Base-by-base conservation (phyloP, 345 rosid species). In the Anacardium occidentale region DNA sequence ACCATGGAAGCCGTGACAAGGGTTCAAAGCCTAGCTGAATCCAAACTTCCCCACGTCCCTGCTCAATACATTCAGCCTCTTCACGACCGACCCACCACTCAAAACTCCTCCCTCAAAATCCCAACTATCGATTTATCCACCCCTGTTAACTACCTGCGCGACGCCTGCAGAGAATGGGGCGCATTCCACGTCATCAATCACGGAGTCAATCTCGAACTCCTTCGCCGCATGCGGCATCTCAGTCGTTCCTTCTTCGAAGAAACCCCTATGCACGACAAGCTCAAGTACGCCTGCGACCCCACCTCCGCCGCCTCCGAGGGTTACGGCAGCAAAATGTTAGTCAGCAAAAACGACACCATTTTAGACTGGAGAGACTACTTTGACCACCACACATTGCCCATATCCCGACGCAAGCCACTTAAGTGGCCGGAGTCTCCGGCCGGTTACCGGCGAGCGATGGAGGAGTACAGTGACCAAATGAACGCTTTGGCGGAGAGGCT, bases 291-390 rank as follows among this genome's bases (percentile, higher is more conserved):
- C 7, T 91, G 97, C 61, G 88, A 85, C 32, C 81, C 91, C 15
- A 80, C 47, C 70, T 84, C 87, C 50, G 76, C 92, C 15, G 97
- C 97, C 13, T 84, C 97, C 5, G 85, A 94, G 65, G 98, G 98
- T 0, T 94, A 91, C 11, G 96, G 97, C 0, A 90, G 92, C 74
- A 86, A 87, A 34, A 88, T 91, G 98, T 85, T 94, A 40, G 77
- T 79, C 0, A 62, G 79, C 26, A 32, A 82, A 12, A 69, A 69
- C 17, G 85, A 81, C 66, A 77, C 72, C 44, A 88, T 90, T 20
- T 78, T 91, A 74, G 98, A 91, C 71, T 94, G 97, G 98, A 90
- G 98, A 71, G 98, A 94, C 50, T 94, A 90, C 85, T 91, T 91
- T 14, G 96, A 94, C 67, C 96, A 91, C 81, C 98, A 94, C 70